Evolutionary conservation across 805 yeast species (phyloP), one percentile per base, ranked within the genome.

Genomic region (Starmerella tilneyi): DNA sequence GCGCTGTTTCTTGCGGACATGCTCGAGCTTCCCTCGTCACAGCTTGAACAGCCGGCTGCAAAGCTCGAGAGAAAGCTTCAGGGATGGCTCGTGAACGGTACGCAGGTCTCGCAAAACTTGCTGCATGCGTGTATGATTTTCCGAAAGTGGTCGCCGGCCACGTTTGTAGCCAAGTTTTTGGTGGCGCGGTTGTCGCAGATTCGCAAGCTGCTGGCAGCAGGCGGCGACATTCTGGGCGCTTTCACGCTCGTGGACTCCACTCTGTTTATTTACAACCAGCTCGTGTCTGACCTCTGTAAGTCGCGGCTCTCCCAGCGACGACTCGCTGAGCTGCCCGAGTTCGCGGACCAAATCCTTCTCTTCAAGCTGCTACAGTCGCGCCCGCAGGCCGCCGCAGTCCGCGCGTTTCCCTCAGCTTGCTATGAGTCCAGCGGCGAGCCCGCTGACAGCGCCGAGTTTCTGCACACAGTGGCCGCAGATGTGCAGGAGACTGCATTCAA

Each of bases 51-150:
- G 2, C 30, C 20, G 12, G 32, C 22, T 1, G 24, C 7, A 20
- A 26, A 41, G 12, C 50, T 51, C 19, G 15, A 36, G 9, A 12
- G n/a, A 3, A n/a, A 17, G 27, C 44, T 49, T 7, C 29, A 42
- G 5, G 21, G 21, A 2, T 45, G 50, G 51, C 35, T 43, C 5
- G 32, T 20, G 1, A 12, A n/a, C 5, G 52, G 51, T 21, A 30
- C 32, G 3, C 31, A 37, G n/a, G 32, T 49, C 19, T 34, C 56
- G 6, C 50, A 51, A 19, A 50, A 51, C 9, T 32, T 52, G 16
- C 54, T 52, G 33, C 15, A 49, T 16, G 56, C 62, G 9, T 50
- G 48, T 24, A 45, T 58, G 44, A 49, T 59, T 9, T 19, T 35
- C 16, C 31, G 36, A 23, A 19, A 37, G n/a, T 17, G 38, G 34